Conservation (phyloP, 805 yeast genomes). For the Blastobotrys chiropterorum region DNA sequence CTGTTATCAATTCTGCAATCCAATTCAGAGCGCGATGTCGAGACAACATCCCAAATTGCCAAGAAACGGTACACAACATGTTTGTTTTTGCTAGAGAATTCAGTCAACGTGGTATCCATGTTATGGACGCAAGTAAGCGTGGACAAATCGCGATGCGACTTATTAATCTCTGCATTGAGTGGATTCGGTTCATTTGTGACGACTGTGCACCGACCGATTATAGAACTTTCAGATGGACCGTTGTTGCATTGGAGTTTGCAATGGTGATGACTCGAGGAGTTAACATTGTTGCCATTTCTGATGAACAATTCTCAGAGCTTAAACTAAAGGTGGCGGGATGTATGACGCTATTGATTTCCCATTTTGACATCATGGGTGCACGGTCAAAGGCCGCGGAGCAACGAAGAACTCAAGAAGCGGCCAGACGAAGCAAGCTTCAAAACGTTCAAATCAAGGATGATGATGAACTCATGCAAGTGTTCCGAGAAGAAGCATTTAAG, state of each 20-base stretch:
- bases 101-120: constrained; percentile 63
- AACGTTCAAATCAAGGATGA: constrained; percentile 46
- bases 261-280: constrained; percentile 91
- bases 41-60: constrained; percentile 56
- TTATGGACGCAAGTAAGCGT: constrained; percentile 58
- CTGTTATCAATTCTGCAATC: constrained; percentile 56
- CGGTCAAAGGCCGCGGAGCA: constrained; percentile 63
- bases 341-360: constrained; percentile 87
- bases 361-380: constrained; percentile 98
- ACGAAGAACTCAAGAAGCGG: constrained; percentile 39
- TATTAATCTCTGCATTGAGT: constrained; percentile 71
- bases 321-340: constrained; percentile 87
- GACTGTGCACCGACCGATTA: constrained; percentile 91
- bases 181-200: constrained; percentile 91
- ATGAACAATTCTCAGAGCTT: constrained; percentile 65
- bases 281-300: constrained; percentile 73
- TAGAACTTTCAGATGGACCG: constrained; percentile 93
- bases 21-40: constrained; percentile 43
- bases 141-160: constrained; percentile 65
- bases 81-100: constrained; percentile 77
- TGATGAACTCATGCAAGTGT: constrained; percentile 47
- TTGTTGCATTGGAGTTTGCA: constrained; percentile 89
- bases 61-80: constrained; percentile 67
- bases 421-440: constrained; percentile 30
- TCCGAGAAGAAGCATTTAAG: constrained; percentile 61